Conservation (phyloP, 2,329 filamentous ascomycete genomes). For the Ophiostoma ips region DNA sequence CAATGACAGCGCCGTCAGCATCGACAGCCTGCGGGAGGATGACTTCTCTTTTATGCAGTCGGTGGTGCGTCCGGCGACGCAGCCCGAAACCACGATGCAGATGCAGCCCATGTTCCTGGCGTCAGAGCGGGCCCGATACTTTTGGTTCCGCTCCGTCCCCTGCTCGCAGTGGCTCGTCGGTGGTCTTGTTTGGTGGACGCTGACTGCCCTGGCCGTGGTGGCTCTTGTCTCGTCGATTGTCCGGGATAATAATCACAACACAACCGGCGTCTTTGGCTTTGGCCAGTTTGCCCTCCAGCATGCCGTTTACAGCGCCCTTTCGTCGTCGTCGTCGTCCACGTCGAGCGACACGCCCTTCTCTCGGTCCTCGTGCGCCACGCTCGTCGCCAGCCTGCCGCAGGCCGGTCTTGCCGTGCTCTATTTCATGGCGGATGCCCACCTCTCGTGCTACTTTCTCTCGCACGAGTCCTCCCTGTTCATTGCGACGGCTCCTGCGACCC, state of each 20-base stretch:
- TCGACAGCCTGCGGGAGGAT: background rate
- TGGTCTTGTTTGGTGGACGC: slow-evolving; percentile 24
- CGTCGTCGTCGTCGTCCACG: slow-evolving; percentile 10
- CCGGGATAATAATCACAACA: too few relatives aligned
- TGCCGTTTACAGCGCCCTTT: too few relatives aligned
- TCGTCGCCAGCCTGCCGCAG: slow-evolving; percentile 34
- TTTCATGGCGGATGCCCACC: slow-evolving; percentile 30
- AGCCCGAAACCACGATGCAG: slow-evolving; percentile 4
- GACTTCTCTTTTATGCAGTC: background rate
- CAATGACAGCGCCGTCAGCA: background rate
- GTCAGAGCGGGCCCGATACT: slow-evolving; percentile 19
- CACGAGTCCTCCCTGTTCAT: slow-evolving; percentile 32
- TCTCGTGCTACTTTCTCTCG: slow-evolving; percentile 35
- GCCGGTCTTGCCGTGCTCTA: slow-evolving; percentile 34
- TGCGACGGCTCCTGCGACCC: background rate
- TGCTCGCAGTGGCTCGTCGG: slow-evolving; percentile 28
- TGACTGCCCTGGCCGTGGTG: slow-evolving; percentile 24
- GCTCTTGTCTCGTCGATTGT: slow-evolving; percentile 25
- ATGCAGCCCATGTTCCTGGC: slow-evolving; percentile 7
- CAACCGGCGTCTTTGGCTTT: slow-evolving; percentile 28
- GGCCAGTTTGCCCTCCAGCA: slow-evolving; percentile 18
- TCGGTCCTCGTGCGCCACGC: slow-evolving; percentile 17
- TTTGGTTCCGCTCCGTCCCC: slow-evolving; percentile 33
- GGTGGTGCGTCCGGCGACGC: background rate
- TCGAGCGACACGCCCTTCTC: slow-evolving; percentile 3